Evolutionary conservation across 1,139 yeast species (phyloP), one percentile per base, ranked within the genome.

Genomic region (Lizanozyma gosingica): DNA sequence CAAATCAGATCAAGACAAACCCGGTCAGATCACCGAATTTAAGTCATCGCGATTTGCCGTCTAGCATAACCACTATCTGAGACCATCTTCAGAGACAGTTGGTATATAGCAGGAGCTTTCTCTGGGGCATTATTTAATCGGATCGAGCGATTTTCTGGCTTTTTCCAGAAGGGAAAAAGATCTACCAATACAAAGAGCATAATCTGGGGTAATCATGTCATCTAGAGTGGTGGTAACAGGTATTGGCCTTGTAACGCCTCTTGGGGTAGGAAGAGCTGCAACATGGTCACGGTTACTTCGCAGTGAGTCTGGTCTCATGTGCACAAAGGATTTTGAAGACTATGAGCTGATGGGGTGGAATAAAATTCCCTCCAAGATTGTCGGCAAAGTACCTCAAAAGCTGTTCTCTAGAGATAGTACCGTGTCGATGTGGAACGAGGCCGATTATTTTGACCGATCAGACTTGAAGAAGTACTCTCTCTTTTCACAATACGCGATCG

Each of bases 191-290:
- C n/a, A n/a, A n/a, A n/a, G n/a, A n/a, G n/a, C n/a, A n/a, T n/a
- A n/a, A n/a, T n/a, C n/a, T n/a, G n/a, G n/a, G n/a, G n/a, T n/a
- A n/a, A n/a, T n/a, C n/a, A n/a, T n/a, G n/a, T n/a, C n/a, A n/a
- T n/a, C n/a, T 37, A 63, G 95, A 58, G 96, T 90, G 1, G 97
- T 92, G 1, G 81, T 92, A 1, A 92, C 98, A 0, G 98, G 98
- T 0, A 57, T 90, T 14, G 98, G 97, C 0, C 62, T 84, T 35
- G 76, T 90, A 1, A 76, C 94, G 1, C 98, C 98, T 0, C 62
- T 92, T 4, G 98, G 97, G 0, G 78, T 80, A 2, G 92, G 90
- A 1, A 71, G 68, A 3, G 52, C 54, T 14, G 59, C 57, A 14
- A 62, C 77, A 6, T 83, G 92, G 90, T 43, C 56, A 2, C 65